Evolutionary conservation across 2,329 filamentous ascomycete species (phyloP), one percentile per base, ranked within the genome.

Genomic region (Colletotrichum zoysiae): DNA sequence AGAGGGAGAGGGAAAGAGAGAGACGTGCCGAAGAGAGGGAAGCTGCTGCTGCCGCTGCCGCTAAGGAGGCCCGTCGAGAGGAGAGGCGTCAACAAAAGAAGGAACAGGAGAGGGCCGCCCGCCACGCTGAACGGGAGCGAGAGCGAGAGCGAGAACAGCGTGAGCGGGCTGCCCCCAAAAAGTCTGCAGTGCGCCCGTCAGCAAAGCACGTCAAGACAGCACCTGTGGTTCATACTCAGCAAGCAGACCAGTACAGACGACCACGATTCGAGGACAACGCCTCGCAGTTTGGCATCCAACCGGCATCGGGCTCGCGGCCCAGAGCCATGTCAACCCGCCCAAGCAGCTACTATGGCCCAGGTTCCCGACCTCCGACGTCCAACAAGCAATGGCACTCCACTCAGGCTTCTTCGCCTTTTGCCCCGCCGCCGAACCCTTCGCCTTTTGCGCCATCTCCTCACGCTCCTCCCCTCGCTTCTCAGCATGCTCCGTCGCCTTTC

Each of bases 151-250:
- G 70, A 71, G 58, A 79, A 76, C 59, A 76, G 73, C 67, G 67
- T 74, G 77, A 68, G 42, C 64, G 56, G 46, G 42, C 71, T 33
- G 46, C 58, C 58, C 26, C 65, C 70, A 69, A 70, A 40, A 71
- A 73, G 70, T 18, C 66, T n/a, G 65, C 57, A 46, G 75, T 79
- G 40, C 80, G 81, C 55, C 80, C 82, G 30, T 50, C 77, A 6
- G 72, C 77, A 6, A 82, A 81, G 65, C 79, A 81, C 44, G 71
- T 78, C 46, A 85, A 83, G 76, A 83, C 82, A 20, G 76, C 78
- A 2, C 79, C 82, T 8, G 70, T 74, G 50, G 78, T 75, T 33
- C 67, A 68, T 51, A 62, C 70, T 20, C 66, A 74, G 35, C 57
- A 60, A 7, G 30, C 64, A 26, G 58, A 62, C 23, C 62, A 75